A percentile compares a stretch with the other conserved stretches of the same genome.
phyloP scores from a whole-genome alignment of 257 asterid species.

The Salvia splendens region DNA sequence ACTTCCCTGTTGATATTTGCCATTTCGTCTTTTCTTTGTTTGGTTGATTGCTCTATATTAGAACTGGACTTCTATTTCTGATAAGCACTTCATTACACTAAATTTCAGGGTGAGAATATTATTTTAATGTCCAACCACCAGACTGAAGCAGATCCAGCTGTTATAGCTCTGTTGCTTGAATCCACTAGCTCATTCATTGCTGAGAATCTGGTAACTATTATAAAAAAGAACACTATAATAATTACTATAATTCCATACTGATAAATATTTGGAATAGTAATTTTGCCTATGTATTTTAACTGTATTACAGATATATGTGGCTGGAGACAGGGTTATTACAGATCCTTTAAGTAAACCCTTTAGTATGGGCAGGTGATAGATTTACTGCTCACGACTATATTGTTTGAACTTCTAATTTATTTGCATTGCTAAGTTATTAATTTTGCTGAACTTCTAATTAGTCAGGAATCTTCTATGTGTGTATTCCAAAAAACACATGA shows the following conservation, averaged over 20 bases:
- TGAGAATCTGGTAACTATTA: constrained; percentile 65
- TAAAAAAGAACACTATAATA: neutral
- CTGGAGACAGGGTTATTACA: constrained; percentile 94
- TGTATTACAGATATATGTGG: constrained; percentile 76
- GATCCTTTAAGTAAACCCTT: constrained; percentile 99
- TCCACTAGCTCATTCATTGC: constrained; percentile 67
- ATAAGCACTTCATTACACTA: constrained; percentile 20
- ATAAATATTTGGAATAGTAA: constrained; percentile 6
- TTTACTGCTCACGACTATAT: constrained; percentile 16
- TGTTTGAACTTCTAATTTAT: too few species aligned
- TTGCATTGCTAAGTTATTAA: constrained; percentile 30
- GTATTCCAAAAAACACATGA: constrained; percentile 90
- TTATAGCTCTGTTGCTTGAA: constrained; percentile 81
- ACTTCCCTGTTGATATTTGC: too few species aligned
- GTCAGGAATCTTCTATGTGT: constrained; percentile 92
- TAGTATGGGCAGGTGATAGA: constrained; percentile 92
- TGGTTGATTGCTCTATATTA: constrained; percentile 18
- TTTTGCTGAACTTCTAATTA: constrained; percentile 30
- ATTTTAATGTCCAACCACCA: constrained; percentile 95
- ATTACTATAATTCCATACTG: neutral
- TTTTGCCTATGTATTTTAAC: constrained; percentile 32
- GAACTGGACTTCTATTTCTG: constrained; percentile 31
- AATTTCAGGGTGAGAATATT: constrained; percentile 83
- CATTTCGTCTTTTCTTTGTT: constrained; percentile 29
- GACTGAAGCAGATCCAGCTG: constrained; percentile 98